Evolutionary conservation across 441 rosid species (phyloP).

Genomic region (Aquilaria agallochum): DNA sequence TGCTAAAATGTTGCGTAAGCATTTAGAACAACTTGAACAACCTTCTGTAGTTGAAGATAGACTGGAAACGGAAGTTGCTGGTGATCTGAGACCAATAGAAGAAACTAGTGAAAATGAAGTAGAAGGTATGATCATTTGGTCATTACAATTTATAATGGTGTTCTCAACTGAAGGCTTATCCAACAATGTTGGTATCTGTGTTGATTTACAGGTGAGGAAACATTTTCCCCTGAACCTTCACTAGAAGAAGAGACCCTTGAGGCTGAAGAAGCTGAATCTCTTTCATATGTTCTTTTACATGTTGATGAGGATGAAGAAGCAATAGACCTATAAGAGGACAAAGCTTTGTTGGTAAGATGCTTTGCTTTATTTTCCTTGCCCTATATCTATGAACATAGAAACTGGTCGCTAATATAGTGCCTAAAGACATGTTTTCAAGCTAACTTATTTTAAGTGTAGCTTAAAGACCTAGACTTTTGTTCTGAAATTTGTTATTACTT

Average conservation of each 20-base stretch:
- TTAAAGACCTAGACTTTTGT: too few relatives aligned
- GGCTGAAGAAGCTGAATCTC: constrained; percentile 77
- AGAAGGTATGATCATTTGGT: constrained; percentile 25
- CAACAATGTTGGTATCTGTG: constrained; percentile 10
- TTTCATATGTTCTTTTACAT: constrained; percentile 83
- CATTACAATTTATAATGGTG: constrained; percentile 5
- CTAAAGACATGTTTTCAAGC: constrained; percentile 8
- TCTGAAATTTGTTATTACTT: too few relatives aligned
- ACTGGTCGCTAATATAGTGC: constrained; percentile 9
- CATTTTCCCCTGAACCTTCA: constrained; percentile 64
- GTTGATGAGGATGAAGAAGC: constrained; percentile 88
- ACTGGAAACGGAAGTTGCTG: constrained; percentile 25
- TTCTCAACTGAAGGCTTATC: constrained; percentile 8
- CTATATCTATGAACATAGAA: background rate
- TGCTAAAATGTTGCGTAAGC: constrained; percentile 71
- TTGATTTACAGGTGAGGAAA: constrained; percentile 39
- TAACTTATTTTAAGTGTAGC: too few relatives aligned
- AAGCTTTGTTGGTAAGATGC: constrained; percentile 60
- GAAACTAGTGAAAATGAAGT: constrained; percentile 49
- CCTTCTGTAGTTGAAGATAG: constrained; percentile 44
- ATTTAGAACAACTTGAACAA: constrained; percentile 80
- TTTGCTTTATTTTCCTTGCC: constrained; percentile 3
- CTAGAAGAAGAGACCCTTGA: constrained; percentile 41
- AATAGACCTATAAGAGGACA: constrained; percentile 91
- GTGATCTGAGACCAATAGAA: constrained; percentile 31